Percentiles rank a stretch among this genome's conserved stretches.
Conservation (phyloP, 257 asterid species). For the Ligustrum vulgare region DNA sequence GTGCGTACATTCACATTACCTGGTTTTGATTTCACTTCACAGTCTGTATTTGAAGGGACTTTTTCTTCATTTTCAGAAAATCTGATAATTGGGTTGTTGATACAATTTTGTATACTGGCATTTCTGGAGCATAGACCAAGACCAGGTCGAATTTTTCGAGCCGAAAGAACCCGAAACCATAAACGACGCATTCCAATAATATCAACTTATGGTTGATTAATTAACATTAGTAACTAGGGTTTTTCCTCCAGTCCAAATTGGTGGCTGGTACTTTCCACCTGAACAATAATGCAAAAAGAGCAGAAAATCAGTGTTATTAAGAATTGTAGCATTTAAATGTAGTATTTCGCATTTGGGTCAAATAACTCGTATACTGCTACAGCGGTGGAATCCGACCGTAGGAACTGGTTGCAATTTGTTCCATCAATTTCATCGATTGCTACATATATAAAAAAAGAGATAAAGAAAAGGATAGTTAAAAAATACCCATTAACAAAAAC, state of each 20-base stretch:
- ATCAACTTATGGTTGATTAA: constrained; percentile 11
- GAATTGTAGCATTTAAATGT: neutral
- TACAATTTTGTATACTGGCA: constrained; percentile 8
- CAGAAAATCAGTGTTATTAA: neutral
- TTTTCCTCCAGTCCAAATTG: neutral
- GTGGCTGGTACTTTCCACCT: neutral
- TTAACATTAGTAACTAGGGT: neutral
- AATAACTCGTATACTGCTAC: no score
- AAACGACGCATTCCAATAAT: constrained; percentile 40
- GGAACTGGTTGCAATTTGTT: no score
- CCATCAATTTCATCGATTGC: no score
- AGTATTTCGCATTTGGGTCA: neutral
- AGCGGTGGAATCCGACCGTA: no score
- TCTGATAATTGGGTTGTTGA: constrained; percentile 18
- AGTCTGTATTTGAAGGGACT: constrained; percentile 7
- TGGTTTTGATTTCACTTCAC: constrained; percentile 12
- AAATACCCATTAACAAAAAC: no score
- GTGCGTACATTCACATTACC: constrained; percentile 22
- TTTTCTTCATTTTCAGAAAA: constrained; percentile 24
- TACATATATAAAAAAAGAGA: no score
- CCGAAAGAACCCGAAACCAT: constrained; percentile 42
- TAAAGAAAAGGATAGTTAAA: no score
- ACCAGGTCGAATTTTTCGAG: constrained; percentile 32
- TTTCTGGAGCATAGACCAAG: constrained; percentile 30
- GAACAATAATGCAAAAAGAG: neutral